A percentile compares a stretch with the other conserved stretches of the same genome.
Evolutionary conservation across 73 alveolate genomes (phyloP).

Genomic region (Breviolum minutum): DNA sequence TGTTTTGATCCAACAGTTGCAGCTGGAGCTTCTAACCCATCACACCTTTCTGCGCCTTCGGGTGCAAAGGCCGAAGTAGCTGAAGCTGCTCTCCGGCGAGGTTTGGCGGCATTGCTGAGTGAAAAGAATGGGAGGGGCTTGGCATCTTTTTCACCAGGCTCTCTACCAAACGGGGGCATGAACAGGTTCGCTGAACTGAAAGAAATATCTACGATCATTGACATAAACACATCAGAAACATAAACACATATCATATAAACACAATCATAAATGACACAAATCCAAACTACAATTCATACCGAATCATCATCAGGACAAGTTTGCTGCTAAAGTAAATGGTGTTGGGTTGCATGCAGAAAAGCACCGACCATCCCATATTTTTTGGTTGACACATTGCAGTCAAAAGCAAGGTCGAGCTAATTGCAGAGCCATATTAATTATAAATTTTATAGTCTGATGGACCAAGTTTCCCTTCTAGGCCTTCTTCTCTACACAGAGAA

Average conservation of each 20-base stretch:
- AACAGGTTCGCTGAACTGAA: background rate
- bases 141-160: background rate
- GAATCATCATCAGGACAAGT: background rate
- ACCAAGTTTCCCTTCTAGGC: too few species aligned
- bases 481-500: background rate
- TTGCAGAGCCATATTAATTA: too few species aligned
- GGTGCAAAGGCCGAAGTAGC: background rate
- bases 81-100: too few species aligned
- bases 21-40: background rate
- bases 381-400: too few species aligned
- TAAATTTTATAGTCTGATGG: too few species aligned
- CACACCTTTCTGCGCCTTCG: background rate
- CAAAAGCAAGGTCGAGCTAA: background rate
- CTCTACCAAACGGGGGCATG: background rate
- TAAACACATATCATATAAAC: background rate
- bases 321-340: background rate
- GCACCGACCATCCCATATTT: too few species aligned
- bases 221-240: too few species aligned
- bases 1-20: background rate
- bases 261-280: background rate
- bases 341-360: too few species aligned
- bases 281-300: background rate
- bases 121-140: background rate
- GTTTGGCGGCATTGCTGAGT: background rate
- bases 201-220: too few species aligned